A percentile compares a stretch with the other conserved stretches of the same genome.
Conservation (phyloP, 2,329 filamentous ascomycete genomes). For the Fusarium xylarioides region DNA sequence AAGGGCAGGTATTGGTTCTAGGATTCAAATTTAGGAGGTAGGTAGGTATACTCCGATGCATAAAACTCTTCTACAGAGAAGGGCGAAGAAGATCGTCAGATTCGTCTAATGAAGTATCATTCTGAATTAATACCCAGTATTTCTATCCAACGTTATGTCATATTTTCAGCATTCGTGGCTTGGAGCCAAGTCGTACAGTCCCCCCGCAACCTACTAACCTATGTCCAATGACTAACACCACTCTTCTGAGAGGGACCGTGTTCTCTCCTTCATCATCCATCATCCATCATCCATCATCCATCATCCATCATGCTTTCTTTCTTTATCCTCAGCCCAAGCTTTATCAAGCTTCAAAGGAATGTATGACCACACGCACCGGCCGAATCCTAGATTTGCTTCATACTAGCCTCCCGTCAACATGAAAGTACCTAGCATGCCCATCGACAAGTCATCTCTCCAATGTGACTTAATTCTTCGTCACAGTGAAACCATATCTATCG, state of each 20-base stretch:
- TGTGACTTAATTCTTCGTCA: background rate
- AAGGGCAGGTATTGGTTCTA: background rate
- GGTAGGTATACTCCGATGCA: too few relatives aligned
- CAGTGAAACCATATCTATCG: slow-evolving; percentile 23
- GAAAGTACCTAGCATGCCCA: background rate
- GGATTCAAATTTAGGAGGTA: background rate
- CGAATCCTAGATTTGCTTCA: background rate
- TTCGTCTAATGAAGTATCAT: background rate
- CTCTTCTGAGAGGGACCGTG: background rate
- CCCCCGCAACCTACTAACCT: background rate
- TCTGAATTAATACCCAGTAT: background rate
- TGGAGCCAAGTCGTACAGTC: background rate
- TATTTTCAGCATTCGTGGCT: background rate
- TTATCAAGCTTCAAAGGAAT: background rate
- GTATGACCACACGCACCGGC: background rate
- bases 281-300: background rate
- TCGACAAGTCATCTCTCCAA: background rate
- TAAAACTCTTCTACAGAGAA: background rate
- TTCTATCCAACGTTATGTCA: background rate
- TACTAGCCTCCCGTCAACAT: background rate
- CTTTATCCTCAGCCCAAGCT: background rate
- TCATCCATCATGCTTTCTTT: background rate
- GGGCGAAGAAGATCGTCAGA: background rate
- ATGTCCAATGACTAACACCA: background rate
- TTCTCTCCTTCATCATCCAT: background rate